Percentiles rank a stretch among this genome's conserved stretches.
Conservation (phyloP, 2,329 filamentous ascomycete species). For the Cladosporium sp. region DNA sequence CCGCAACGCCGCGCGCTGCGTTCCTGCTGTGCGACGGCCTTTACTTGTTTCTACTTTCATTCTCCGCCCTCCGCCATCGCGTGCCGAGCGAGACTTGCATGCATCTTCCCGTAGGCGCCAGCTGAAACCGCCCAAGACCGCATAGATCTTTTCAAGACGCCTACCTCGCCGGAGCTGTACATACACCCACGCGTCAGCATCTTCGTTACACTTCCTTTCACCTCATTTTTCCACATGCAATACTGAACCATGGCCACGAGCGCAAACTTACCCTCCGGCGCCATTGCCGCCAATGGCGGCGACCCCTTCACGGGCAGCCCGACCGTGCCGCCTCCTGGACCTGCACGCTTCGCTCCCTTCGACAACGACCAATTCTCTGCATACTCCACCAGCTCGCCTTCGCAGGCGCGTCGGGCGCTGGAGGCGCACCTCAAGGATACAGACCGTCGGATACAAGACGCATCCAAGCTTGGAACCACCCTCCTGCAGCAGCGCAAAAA, state of each 20-base stretch:
- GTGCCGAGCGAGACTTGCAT: neutral
- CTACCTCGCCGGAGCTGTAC: neutral
- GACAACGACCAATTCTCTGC: constrained; percentile 70
- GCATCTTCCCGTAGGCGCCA: constrained; percentile 4
- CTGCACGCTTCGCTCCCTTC: constrained; percentile 74
- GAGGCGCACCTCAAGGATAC: constrained; percentile 91
- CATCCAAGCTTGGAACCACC: constrained; percentile 79
- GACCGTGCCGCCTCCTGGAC: constrained; percentile 30
- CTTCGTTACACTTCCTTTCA: neutral
- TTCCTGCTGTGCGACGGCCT: neutral
- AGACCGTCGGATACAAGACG: constrained; percentile 82
- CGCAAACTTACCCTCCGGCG: constrained; percentile 36
- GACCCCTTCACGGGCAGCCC: constrained; percentile 41
- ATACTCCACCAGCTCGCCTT: constrained; percentile 69
- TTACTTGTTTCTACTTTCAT: neutral
- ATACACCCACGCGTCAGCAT: too few relatives aligned
- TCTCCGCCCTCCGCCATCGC: neutral
- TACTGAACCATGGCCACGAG: constrained; percentile 35
- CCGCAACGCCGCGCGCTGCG: neutral
- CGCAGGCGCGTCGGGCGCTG: constrained; percentile 79
- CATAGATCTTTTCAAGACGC: neutral
- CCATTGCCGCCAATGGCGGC: constrained; percentile 32
- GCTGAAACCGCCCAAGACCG: constrained; percentile 7
- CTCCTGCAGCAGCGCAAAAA: constrained; percentile 82
- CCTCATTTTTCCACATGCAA: constrained; percentile 5